Percentiles rank a stretch among this genome's conserved stretches.
phyloP scores from a whole-genome alignment of 2,329 filamentous ascomycete genomes.

The Fusarium sp. region DNA sequence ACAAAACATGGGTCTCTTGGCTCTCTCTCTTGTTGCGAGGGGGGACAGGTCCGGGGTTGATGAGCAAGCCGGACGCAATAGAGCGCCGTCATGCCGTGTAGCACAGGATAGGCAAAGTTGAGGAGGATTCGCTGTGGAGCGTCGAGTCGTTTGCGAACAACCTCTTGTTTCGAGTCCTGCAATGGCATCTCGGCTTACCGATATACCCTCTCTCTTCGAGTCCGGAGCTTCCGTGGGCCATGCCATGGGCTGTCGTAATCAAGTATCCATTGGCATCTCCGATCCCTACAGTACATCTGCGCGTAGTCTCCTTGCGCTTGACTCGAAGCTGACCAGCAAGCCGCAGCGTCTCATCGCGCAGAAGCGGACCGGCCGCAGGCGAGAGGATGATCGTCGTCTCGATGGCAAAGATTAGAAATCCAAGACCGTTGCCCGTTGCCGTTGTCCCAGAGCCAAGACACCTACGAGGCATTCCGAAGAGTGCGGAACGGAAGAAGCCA shows the following conservation, averaged over 20 bases:
- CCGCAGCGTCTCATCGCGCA: slow-evolving; percentile 18
- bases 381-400: slow-evolving; percentile 1
- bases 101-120: not conserved
- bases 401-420: slow-evolving; percentile 18
- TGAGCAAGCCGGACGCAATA: slow-evolving; percentile 11
- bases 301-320: not conserved
- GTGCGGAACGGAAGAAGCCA: not conserved
- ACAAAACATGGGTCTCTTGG: not conserved
- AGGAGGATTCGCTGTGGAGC: slow-evolving; percentile 1
- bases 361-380: not conserved
- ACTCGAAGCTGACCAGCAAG: slow-evolving; percentile 2
- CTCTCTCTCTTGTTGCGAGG: not conserved
- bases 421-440: slow-evolving; percentile 1
- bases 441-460: not conserved
- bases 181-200: not conserved
- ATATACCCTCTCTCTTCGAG: not conserved
- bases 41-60: slow-evolving; percentile 12
- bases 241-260: not conserved
- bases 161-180: not conserved
- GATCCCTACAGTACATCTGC: not conserved
- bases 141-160: not conserved
- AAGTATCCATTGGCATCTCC: not conserved
- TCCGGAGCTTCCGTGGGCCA: not conserved
- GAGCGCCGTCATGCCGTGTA: slow-evolving; percentile 10
- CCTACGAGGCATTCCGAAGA: not conserved